A percentile compares a stretch with the other conserved stretches of the same genome.
phyloP scores from a whole-genome alignment of 1,284 basidiomycete genomes.

The Waitea zeae region DNA sequence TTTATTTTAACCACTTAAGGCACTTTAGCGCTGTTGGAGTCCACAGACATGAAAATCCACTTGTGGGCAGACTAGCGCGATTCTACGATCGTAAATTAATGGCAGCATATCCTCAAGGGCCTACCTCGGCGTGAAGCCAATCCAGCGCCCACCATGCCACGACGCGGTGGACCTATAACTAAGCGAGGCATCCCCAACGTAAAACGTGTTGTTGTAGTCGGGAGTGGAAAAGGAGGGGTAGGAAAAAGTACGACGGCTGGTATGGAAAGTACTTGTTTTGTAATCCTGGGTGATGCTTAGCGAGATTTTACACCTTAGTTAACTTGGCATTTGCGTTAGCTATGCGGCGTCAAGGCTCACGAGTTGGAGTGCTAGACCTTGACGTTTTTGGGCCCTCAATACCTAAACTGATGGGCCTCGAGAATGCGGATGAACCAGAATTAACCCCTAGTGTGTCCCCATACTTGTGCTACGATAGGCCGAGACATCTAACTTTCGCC shows the following conservation, averaged over 20 bases:
- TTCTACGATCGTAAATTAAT: too few species aligned
- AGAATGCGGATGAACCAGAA: slow-evolving; percentile 63
- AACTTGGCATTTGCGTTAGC: slow-evolving; percentile 74
- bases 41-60: too few species aligned
- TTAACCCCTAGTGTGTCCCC: slow-evolving; percentile 48
- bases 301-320: slow-evolving; percentile 25
- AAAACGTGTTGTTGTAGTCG: slow-evolving; percentile 67
- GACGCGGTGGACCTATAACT: slow-evolving; percentile 30
- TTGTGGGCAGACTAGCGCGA: too few species aligned
- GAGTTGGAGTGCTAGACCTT: slow-evolving; percentile 83
- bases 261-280: slow-evolving; percentile 15
- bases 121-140: too few species aligned
- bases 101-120: too few species aligned
- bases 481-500: background rate
- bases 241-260: slow-evolving; percentile 93
- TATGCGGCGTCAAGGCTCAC: slow-evolving; percentile 21
- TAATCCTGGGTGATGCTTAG: background rate
- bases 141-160: slow-evolving; percentile 51
- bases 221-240: slow-evolving; percentile 93
- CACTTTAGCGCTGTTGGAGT: too few species aligned
- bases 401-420: slow-evolving; percentile 91
- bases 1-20: too few species aligned
- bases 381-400: slow-evolving; percentile 94
- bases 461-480: background rate
- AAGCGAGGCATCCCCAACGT: slow-evolving; percentile 52